phyloP scores from a whole-genome alignment of 2,329 filamentous ascomycete genomes.

The Meredithiella fracta region DNA sequence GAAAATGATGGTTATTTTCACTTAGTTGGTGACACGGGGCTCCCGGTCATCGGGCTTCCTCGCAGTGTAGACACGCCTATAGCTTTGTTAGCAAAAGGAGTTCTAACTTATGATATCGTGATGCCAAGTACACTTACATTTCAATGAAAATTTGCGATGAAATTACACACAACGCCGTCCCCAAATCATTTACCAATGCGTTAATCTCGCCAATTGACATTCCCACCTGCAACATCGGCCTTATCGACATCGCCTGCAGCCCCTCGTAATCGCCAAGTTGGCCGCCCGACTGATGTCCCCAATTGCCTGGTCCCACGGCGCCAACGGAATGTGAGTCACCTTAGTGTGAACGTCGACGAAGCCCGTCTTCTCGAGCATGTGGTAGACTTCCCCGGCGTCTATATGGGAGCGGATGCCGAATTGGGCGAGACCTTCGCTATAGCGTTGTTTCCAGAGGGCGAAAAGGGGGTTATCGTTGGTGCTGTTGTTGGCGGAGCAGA shows the following conservation, averaged over 20 bases:
- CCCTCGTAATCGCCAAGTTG: conserved; percentile 58
- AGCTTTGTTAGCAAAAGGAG: not conserved
- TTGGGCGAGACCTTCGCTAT: not conserved
- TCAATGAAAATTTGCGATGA: conserved; percentile 57
- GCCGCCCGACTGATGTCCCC: conserved; percentile 67
- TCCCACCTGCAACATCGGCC: conserved; percentile 45
- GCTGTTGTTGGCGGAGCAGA: conserved; percentile 52
- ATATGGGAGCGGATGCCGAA: not conserved
- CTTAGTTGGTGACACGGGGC: not conserved
- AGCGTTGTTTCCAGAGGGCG: conserved; percentile 43
- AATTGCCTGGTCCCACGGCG: conserved; percentile 51
- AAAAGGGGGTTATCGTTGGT: conserved; percentile 41
- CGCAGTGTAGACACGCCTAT: conserved; percentile 23
- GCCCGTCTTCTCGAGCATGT: conserved; percentile 50
- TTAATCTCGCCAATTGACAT: conserved; percentile 42
- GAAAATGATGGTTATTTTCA: not conserved
- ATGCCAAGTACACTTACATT: conserved; percentile 40
- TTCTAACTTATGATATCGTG: not conserved
- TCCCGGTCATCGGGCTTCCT: conserved; percentile 16
- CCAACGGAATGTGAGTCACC: conserved; percentile 53
- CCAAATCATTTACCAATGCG: conserved; percentile 44
- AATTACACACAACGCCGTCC: conserved; percentile 51
- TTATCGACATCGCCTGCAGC: conserved; percentile 58
- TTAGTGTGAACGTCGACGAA: conserved; percentile 66
- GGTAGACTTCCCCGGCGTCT: conserved; percentile 15